Conservation (phyloP, 495 filamentous ascomycete genomes). For the Margaritispora aquatica region DNA sequence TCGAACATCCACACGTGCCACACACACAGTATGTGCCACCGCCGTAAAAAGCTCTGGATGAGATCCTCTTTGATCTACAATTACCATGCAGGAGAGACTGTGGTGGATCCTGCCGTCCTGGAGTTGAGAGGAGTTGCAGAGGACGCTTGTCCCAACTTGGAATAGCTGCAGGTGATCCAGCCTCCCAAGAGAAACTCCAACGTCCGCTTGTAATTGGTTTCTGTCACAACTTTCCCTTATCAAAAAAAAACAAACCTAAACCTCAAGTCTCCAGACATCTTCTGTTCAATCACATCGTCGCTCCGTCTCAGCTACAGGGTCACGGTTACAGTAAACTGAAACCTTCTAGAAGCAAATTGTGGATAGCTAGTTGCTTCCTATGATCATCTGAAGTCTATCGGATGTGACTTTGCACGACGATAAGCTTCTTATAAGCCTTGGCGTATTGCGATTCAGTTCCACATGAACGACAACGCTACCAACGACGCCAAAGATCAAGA, state of each 20-base stretch:
- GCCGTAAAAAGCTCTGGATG: too few relatives aligned
- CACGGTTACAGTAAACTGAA: neutral
- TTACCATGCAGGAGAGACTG: neutral
- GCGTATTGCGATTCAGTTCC: neutral
- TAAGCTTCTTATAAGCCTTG: neutral
- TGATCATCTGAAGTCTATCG: neutral
- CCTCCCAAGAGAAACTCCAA: too few relatives aligned
- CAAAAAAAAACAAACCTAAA: neutral
- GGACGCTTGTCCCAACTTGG: neutral
- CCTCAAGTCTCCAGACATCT: neutral
- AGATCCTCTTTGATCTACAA: too few relatives aligned
- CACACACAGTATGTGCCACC: too few relatives aligned
- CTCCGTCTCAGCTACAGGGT: neutral
- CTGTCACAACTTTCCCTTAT: constrained; percentile 2
- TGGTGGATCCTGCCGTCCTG: too few relatives aligned
- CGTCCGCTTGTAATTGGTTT: constrained; percentile 7
- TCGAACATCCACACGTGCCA: too few relatives aligned
- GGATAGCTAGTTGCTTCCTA: neutral
- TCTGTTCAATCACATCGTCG: neutral
- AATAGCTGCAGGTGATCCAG: too few relatives aligned
- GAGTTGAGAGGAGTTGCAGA: too few relatives aligned
- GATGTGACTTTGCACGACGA: neutral
- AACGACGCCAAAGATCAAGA: neutral
- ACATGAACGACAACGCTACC: neutral
- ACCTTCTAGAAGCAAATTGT: neutral